Evolutionary conservation across 2,329 filamentous ascomycete genomes (phyloP).

Genomic region (Ramularia endophylla): DNA sequence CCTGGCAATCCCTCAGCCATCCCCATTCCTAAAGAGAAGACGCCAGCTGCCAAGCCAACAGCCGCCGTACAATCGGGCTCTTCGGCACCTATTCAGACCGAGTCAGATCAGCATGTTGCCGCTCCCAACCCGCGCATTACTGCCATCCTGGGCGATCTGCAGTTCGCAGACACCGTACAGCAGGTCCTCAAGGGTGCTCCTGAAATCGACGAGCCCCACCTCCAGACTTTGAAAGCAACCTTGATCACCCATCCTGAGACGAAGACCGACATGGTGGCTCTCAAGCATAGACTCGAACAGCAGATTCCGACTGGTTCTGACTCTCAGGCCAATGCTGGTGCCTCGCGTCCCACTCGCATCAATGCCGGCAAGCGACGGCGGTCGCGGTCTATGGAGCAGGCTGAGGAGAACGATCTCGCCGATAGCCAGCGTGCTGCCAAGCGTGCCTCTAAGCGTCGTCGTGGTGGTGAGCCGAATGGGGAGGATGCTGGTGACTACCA

Average conservation of each 20-base stretch:
- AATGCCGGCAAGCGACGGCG: constrained; percentile 6
- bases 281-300: constrained; percentile 6
- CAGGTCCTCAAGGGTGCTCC: constrained; percentile 4
- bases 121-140: too few species aligned
- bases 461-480: background rate
- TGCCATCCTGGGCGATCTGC: constrained; percentile 9
- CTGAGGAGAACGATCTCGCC: constrained; percentile 7
- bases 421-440: constrained; percentile 7
- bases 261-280: constrained; percentile 3
- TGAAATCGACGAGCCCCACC: constrained; percentile 5
- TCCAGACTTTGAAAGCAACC: constrained; percentile 9
- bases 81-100: background rate
- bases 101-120: too few species aligned
- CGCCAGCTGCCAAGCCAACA: too few species aligned
- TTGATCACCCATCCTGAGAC: constrained; percentile 8
- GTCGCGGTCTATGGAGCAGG: constrained; percentile 2
- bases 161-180: constrained; percentile 10
- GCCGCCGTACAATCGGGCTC: too few species aligned
- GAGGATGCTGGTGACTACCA: constrained; percentile 1
- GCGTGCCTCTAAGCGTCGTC: constrained; percentile 1
- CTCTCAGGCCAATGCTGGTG: background rate
- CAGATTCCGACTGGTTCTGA: background rate
- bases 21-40: too few species aligned
- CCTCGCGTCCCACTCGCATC: background rate
- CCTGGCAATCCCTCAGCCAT: too few species aligned